phyloP scores from a whole-genome alignment of 1,284 basidiomycete genomes.

The Puccinia brachypodii region DNA sequence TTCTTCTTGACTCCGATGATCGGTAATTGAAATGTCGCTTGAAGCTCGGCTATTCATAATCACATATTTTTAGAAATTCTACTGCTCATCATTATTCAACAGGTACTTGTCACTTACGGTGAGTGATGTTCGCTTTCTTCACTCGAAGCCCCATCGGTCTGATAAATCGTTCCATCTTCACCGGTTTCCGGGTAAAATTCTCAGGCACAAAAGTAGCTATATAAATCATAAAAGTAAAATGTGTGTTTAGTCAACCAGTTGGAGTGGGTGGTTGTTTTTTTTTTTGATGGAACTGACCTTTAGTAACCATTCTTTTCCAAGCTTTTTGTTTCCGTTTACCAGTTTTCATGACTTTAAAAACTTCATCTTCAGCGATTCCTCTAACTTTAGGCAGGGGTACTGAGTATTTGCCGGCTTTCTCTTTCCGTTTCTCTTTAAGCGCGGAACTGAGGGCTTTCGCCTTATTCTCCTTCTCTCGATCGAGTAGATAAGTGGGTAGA shows the following conservation, averaged over 20 bases:
- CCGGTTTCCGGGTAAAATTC: slow-evolving; percentile 95
- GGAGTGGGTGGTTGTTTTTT: neutral
- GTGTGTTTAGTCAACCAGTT: no score
- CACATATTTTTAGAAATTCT: neutral
- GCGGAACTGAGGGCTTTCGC: slow-evolving; percentile 96
- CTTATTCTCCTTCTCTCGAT: slow-evolving; percentile 94
- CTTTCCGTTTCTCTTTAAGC: slow-evolving; percentile 98
- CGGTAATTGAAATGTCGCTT: slow-evolving; percentile 97
- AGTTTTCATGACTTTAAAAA: slow-evolving; percentile 99
- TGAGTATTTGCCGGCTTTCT: slow-evolving; percentile 97
- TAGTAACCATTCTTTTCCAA: slow-evolving; percentile 99
- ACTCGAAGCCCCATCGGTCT: slow-evolving; percentile 95
- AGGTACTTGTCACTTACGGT: slow-evolving; percentile 67
- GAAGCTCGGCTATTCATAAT: slow-evolving; percentile 74
- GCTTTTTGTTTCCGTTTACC: slow-evolving; percentile 95
- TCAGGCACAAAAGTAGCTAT: slow-evolving; percentile 60
- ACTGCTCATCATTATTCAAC: neutral
- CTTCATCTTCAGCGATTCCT: slow-evolving; percentile 98
- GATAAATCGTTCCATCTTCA: slow-evolving; percentile 98
- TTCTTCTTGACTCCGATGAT: slow-evolving; percentile 99
- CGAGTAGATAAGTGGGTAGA: slow-evolving; percentile 89
- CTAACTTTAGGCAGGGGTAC: slow-evolving; percentile 95
- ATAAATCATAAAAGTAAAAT: no score
- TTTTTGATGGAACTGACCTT: slow-evolving; percentile 67
- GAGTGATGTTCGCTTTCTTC: slow-evolving; percentile 98